Evolutionary conservation across 2,329 filamentous ascomycete genomes (phyloP).

Genomic region (Talaromyces rugulosus): DNA sequence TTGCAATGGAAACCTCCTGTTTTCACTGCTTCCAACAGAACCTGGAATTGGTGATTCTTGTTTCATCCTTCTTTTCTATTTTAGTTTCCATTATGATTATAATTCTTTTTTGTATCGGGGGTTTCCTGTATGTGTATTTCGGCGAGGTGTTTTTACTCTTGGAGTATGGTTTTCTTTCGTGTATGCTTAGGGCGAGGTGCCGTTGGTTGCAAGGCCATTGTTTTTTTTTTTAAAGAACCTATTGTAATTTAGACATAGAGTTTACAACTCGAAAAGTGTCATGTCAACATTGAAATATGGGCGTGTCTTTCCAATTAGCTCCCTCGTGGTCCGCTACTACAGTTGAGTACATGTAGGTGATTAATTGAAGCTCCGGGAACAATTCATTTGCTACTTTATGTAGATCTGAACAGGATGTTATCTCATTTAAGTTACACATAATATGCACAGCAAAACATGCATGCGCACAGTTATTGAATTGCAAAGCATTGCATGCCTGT

Average conservation of each 20-base stretch:
- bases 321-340: background rate
- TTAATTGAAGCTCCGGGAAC: background rate
- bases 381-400: background rate
- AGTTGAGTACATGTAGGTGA: background rate
- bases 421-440: constrained; percentile 12
- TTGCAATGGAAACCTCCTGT: constrained; percentile 96
- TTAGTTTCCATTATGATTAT: background rate
- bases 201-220: background rate
- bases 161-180: background rate
- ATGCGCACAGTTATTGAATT: constrained; percentile 8
- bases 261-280: background rate
- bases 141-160: background rate
- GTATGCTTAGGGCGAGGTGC: background rate
- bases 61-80: background rate
- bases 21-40: constrained; percentile 82
- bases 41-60: constrained; percentile 78
- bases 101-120: background rate
- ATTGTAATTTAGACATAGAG: background rate
- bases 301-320: background rate
- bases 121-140: background rate
- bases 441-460: constrained; percentile 9
- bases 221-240: background rate
- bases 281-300: background rate
- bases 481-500: constrained; percentile 8
- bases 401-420: constrained; percentile 2